Base-by-base conservation (phyloP, 2,329 filamentous ascomycete genomes). In the Microdochium trichocladiopsis region DNA sequence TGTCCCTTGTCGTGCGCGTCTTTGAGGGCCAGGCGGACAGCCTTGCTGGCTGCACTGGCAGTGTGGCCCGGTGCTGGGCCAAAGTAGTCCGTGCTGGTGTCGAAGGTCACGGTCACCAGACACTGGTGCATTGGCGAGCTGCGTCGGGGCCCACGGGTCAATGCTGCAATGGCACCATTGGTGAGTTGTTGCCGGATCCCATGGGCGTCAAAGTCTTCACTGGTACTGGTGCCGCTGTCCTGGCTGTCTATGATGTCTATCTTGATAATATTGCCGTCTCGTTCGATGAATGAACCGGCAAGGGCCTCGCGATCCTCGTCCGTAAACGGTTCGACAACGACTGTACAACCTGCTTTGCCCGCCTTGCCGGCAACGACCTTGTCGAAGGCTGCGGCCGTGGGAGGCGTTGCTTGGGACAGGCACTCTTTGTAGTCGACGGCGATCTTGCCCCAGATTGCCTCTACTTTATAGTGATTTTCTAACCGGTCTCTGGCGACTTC, bases 401-500 rank as follows among this genome's bases (percentile, higher is more conserved):
- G 71, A 0, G 66, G 65, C 1, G 84, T 86, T 0, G 77, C 61
- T 2, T 74, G 72, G 0, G 83, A 81, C 10, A 94, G 73, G 48
- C 85, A 87, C 71, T 99, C 94, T 51, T 95, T 87, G 70, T 97
- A 99, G 59, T 95, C 91, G 55, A 99, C 96, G 61, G 96, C 89
- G 56, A 99, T 95, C 51, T 84, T 86, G 12, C 93, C 92, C 75
- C 96, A 96, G 73, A 84, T 56, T 77, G 91, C 78, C 83, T 96
- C 68, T 76, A 79, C 90, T 66, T 94, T 95, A 71, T 96, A 86
- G 63, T 95, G 90, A 50, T 90, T 88, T 58, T 94, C 84, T 10
- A 99, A 81, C 45, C 92, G 83, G 67, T 97, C 90, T 49, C 90
- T 77, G 1, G 93, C 92, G 49, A 99, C 94, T 61, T 99, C 94